phyloP scores from a whole-genome alignment of 495 filamentous ascomycete species.

The Xylaria venustula region DNA sequence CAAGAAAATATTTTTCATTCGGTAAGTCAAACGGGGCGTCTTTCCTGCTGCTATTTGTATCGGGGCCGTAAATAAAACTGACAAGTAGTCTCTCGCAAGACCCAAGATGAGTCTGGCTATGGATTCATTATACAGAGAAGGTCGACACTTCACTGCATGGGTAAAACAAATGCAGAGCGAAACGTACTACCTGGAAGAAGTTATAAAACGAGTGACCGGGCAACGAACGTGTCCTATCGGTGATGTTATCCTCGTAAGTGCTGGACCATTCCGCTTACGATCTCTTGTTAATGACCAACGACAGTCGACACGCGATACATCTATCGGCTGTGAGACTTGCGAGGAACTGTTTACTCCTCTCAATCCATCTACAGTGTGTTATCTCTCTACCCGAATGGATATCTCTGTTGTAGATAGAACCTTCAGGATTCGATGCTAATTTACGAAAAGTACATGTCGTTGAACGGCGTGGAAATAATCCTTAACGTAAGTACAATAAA shows the following conservation, averaged over 20 bases:
- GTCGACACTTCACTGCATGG: constrained; percentile 68
- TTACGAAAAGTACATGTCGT: constrained; percentile 31
- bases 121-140: constrained; percentile 62
- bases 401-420: not conserved
- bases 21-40: constrained; percentile 19
- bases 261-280: no score
- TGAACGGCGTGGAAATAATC: constrained; percentile 63
- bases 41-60: not conserved
- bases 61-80: not conserved
- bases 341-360: constrained; percentile 67
- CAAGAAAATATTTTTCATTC: constrained; percentile 59
- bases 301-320: constrained; percentile 62
- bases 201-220: constrained; percentile 55
- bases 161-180: constrained; percentile 56
- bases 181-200: constrained; percentile 60
- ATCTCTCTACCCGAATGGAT: not conserved
- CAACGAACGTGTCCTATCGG: constrained; percentile 57
- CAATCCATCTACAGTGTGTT: constrained; percentile 31
- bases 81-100: no score
- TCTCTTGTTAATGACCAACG: no score
- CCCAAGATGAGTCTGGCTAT: constrained; percentile 74
- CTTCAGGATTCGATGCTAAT: constrained; percentile 1
- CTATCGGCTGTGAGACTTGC: constrained; percentile 62
- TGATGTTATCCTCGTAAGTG: constrained; percentile 68
- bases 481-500: constrained; percentile 64